phyloP scores from a whole-genome alignment of 345 rosid species.

The Eucalyptus camaldulensis region DNA sequence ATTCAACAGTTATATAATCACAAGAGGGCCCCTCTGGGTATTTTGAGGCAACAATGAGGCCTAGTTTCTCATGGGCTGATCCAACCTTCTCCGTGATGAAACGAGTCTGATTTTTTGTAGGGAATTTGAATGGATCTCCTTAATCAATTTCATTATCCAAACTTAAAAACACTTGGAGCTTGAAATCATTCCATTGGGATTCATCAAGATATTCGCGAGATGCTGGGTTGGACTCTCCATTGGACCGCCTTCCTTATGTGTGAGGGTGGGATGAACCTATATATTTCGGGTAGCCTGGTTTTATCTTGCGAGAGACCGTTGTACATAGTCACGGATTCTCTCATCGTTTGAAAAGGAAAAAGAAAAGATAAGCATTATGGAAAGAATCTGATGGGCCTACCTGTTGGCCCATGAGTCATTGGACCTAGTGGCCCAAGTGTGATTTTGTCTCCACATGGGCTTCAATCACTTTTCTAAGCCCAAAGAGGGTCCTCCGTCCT shows the following conservation, averaged over 20 bases:
- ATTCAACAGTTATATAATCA: background rate
- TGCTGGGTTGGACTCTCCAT: background rate
- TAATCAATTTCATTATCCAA: background rate
- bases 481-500: background rate
- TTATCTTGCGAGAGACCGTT: accelerated
- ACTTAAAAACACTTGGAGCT: background rate
- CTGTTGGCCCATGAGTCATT: background rate
- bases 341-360: background rate
- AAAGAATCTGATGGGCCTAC: background rate
- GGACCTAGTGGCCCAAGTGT: background rate
- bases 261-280: background rate
- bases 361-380: background rate
- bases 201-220: background rate
- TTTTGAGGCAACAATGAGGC: background rate
- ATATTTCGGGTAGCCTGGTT: background rate
- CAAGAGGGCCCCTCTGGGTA: background rate
- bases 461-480: background rate
- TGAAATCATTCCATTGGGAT: background rate
- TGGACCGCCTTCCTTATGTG: background rate
- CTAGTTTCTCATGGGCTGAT: background rate
- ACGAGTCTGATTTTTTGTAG: background rate
- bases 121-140: background rate
- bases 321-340: too few species aligned
- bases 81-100: background rate
- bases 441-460: background rate